Evolutionary conservation across 345 rosid species (phyloP), one percentile per base, ranked within the genome.

Genomic region (Corymbia maculata): DNA sequence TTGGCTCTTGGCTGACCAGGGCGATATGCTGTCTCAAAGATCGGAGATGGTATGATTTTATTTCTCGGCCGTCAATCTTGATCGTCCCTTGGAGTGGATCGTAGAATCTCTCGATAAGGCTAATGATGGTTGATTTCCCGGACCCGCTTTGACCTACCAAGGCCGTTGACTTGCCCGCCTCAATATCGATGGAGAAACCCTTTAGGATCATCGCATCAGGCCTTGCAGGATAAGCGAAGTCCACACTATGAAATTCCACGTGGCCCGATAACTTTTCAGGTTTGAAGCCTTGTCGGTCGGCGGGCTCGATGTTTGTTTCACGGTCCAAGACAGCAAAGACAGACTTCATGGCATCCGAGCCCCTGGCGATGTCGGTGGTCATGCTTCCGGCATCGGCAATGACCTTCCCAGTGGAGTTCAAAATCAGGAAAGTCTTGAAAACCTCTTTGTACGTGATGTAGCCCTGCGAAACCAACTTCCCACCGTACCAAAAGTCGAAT

Each of bases 1-100:
- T 36, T 6, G 92, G 91, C 44, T 91, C 92, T 52, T 91, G 92
- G 26, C 92, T 90, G 2, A 91, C 91, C 14, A 90, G 87, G 13
- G 92, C 92, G 2, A 90, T 84, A 85, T 88, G 64, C 55, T 52
- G 36, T 26, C 88, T 87, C 49, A 87, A 8, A 24, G 86, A 70
- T 44, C 11, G 55, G 4, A 87, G 85, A 15, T 70, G 45, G 49
- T 87, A 87, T 22, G 85, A 68, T 53, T 21, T 45, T n/a, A 87
- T 30, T 5, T 87, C 59, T 17, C n/a, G 86, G 22, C 86, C 66
- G 21, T 87, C 88, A 2, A 87, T 87, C 32, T 11, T 75, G 49
- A 87, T 30, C 7, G 42, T 70, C 30, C 88, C 88, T 28, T 86
- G 64, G 26, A 70, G 24, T 68, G 90, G 89, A 59, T 87, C 90